Evolutionary conservation across 192 early-diverging fungal species (phyloP), one percentile per base, ranked within the genome.

Genomic region (Coemansia erecta): DNA sequence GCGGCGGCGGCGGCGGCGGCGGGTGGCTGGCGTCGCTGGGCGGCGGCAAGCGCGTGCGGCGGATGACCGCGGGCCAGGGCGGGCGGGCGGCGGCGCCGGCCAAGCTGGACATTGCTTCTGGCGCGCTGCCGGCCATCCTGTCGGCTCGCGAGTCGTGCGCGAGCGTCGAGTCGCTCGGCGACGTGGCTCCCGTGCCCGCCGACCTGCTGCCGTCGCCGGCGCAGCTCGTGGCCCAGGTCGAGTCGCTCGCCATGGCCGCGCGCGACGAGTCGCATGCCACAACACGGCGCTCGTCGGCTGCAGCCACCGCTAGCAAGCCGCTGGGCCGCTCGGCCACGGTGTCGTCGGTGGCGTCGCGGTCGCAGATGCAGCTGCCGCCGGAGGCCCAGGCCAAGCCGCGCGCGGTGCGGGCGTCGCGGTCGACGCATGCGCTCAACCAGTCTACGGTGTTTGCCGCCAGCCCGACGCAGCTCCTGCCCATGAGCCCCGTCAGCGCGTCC

Each of bases 21-120:
- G 60, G 59, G 5, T 75, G 66, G 72, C 55, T 75, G 35, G 31
- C 66, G 58, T 63, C 65, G 56, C 48, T 68, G 48, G 61, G 19
- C 8, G 31, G 53, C 10, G 54, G 22, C 12, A 59, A 52, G 61
- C 72, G 64, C 12, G 60, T 50, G 14, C 58, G 70, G 2, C 58
- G 70, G 12, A 23, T 66, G 41, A 62, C 70, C 1, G 40, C 45
- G 15, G 70, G 70, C n/a, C 48, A 57, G 14, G 53, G 59, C 13
- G 61, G 18, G 28, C 64, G 19, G 48, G 70, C 23, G 39, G 33
- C 28, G 56, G 24, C 47, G 47, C 47, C 47, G 6, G 47, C 47
- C 24, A 49, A 49, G 9, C 47, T 49, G 23, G 4, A 49, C 24
- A 21, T 53, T 8, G 33, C 13, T 2, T 3, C 18, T 35, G 19